A percentile compares a stretch with the other conserved stretches of the same genome.
phyloP scores from a whole-genome alignment of 305 asterid genomes.

The Fraxinus sp. region DNA sequence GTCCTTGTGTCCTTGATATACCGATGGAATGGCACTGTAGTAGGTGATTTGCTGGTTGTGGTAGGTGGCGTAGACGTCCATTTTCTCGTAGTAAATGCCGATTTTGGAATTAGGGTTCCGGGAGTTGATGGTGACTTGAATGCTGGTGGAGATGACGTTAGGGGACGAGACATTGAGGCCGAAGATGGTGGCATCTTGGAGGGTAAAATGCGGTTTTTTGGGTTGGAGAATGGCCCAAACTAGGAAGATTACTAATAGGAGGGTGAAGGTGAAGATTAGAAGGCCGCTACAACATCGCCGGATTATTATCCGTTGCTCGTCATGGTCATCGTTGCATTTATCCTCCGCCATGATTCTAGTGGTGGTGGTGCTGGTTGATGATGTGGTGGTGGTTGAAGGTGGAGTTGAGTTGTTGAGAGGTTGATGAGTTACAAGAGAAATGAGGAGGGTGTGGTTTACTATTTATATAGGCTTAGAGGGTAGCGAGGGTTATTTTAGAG shows the following conservation, averaged over 20 bases:
- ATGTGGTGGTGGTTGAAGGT: neutral
- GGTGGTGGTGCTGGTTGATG: neutral
- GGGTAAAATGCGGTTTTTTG: slow-evolving; percentile 56
- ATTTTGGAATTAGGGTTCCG: slow-evolving; percentile 55
- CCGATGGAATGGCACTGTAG: slow-evolving; percentile 48
- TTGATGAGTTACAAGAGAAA: neutral
- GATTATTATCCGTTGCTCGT: slow-evolving; percentile 22
- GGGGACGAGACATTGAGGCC: slow-evolving; percentile 64
- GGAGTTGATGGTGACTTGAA: slow-evolving; percentile 56
- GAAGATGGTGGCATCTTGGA: slow-evolving; percentile 76
- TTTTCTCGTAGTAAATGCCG: slow-evolving; percentile 58
- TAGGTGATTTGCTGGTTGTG: slow-evolving; percentile 65
- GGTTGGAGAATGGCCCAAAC: slow-evolving; percentile 67
- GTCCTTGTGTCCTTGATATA: slow-evolving; percentile 68
- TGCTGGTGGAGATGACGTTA: slow-evolving; percentile 56
- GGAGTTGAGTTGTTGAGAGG: neutral
- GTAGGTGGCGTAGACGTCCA: slow-evolving; percentile 52
- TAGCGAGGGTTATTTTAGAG: neutral
- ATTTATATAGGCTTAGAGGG: slow-evolving; percentile 11
- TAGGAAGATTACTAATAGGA: slow-evolving; percentile 48
- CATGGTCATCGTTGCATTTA: slow-evolving; percentile 45
- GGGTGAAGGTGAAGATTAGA: slow-evolving; percentile 34
- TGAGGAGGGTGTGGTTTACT: neutral
- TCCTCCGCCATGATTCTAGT: slow-evolving; percentile 46
- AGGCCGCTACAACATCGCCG: slow-evolving; percentile 39